phyloP scores from a whole-genome alignment of 352 stramenopile species.

The Thraustotheca clavata region DNA sequence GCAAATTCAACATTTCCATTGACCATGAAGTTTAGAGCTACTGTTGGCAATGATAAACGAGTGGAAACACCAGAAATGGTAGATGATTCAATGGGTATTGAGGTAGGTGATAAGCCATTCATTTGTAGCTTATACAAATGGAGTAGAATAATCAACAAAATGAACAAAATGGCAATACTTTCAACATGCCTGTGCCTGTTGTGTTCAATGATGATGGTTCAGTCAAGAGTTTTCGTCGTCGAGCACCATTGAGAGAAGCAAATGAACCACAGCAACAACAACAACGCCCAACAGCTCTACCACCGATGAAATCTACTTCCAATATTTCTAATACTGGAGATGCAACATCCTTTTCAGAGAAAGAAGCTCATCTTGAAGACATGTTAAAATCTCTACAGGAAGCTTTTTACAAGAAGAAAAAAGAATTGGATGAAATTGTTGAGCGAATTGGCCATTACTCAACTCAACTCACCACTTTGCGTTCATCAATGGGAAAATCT shows the following conservation, averaged over 20 bases:
- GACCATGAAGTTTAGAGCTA: conserved; percentile 51
- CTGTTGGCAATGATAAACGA: conserved; percentile 31
- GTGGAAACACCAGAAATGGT: too few species aligned
- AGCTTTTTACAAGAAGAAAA: conserved; percentile 23
- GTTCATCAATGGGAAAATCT: neutral
- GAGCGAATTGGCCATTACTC: conserved; percentile 18
- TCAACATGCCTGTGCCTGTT: conserved; percentile 17
- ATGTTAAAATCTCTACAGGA: conserved; percentile 15
- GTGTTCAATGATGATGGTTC: conserved; percentile 18
- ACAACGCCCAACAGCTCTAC: neutral
- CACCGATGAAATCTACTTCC: neutral
- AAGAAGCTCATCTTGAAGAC: conserved; percentile 17
- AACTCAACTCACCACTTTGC: neutral
- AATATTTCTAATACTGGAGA: neutral
- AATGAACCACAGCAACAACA: neutral
- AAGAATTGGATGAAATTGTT: conserved; percentile 21
- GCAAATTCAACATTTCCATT: conserved; percentile 63
- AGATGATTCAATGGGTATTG: neutral
- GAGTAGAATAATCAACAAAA: neutral
- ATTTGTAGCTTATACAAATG: neutral
- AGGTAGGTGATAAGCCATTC: neutral
- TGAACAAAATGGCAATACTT: neutral
- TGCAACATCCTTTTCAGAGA: neutral
- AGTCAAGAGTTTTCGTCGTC: neutral
- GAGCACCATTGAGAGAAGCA: neutral